Conservation (phyloP, 768 basidiomycete species). For the Mrakia gelida region DNA sequence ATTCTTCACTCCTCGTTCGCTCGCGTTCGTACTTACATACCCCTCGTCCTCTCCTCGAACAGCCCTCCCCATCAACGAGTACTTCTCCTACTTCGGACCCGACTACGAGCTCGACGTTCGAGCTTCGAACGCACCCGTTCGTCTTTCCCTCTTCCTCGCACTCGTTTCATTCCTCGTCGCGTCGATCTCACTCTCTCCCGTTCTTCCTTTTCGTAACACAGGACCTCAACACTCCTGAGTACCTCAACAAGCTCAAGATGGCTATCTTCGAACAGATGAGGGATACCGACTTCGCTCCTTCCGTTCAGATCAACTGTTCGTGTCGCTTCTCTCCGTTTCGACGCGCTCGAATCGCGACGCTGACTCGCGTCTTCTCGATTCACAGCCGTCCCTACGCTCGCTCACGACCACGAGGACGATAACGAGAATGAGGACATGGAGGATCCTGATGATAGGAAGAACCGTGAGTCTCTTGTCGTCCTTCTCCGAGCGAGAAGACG, state of each 20-base stretch:
- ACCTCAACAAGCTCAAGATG: conserved; percentile 85
- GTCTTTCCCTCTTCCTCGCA: background rate
- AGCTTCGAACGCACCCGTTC: conserved; percentile 77
- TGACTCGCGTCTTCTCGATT: background rate
- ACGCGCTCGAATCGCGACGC: too few species aligned
- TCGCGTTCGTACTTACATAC: background rate
- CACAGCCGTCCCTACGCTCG: conserved; percentile 74
- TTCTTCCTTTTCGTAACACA: background rate
- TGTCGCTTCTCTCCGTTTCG: background rate
- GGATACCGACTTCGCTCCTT: conserved; percentile 79
- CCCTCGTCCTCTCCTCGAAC: background rate
- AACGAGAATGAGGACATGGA: conserved; percentile 79
- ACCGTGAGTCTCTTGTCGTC: conserved; percentile 47
- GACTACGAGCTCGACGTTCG: conserved; percentile 94
- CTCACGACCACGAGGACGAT: conserved; percentile 77
- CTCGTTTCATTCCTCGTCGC: background rate
- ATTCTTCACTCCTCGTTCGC: background rate
- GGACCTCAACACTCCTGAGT: conserved; percentile 87
- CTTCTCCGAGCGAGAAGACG: background rate
- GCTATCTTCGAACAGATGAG: conserved; percentile 89
- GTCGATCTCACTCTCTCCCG: too few species aligned
- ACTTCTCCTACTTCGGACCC: conserved; percentile 98
- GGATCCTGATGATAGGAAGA: conserved; percentile 68
- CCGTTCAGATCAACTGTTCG: conserved; percentile 83
- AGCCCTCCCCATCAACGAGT: conserved; percentile 98